A percentile compares a stretch with the other conserved stretches of the same genome.
Evolutionary conservation across 805 yeast species (phyloP).

Genomic region (Kuraishia floccosa): DNA sequence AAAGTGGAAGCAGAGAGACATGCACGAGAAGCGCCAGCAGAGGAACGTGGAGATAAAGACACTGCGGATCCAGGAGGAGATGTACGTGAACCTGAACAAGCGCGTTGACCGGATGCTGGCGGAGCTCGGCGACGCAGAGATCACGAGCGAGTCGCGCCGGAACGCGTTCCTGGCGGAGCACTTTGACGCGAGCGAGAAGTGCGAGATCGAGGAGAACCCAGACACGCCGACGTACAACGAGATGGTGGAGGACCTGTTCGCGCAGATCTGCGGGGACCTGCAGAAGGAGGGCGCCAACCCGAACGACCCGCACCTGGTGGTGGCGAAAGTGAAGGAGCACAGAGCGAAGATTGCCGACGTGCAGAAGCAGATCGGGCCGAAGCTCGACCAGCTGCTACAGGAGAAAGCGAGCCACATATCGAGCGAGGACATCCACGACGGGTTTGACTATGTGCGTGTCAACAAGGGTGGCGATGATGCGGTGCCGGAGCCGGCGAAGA

Average conservation of each 20-base stretch:
- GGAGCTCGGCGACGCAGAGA: constrained; percentile 25
- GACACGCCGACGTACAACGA: constrained; percentile 66
- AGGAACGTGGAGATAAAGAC: constrained; percentile 70
- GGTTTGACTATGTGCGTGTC: constrained; percentile 77
- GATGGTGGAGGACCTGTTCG: constrained; percentile 83
- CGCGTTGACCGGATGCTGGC: constrained; percentile 58
- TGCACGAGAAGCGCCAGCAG: constrained; percentile 84
- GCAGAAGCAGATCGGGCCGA: constrained; percentile 49
- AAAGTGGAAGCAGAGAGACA: constrained; percentile 94
- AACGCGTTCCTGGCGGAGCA: constrained; percentile 31
- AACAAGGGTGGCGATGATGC: constrained; percentile 36
- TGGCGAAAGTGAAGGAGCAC: constrained; percentile 43
- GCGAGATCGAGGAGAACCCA: constrained; percentile 20
- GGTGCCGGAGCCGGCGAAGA: constrained; percentile 1
- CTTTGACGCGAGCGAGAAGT: constrained; percentile 51
- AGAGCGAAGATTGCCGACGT: constrained; percentile 60
- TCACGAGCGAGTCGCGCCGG: constrained; percentile 19
- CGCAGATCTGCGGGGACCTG: constrained; percentile 60
- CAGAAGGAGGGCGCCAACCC: constrained; percentile 35
- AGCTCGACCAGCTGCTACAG: constrained; percentile 51
- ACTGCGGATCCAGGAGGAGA: constrained; percentile 64
- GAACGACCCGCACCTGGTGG: constrained; percentile 21
- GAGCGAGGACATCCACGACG: constrained; percentile 85
- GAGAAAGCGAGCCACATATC: constrained; percentile 73
- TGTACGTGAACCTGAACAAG: constrained; percentile 65